Conservation (phyloP, 2,329 filamentous ascomycete species). For the Botrytis byssoidea region DNA sequence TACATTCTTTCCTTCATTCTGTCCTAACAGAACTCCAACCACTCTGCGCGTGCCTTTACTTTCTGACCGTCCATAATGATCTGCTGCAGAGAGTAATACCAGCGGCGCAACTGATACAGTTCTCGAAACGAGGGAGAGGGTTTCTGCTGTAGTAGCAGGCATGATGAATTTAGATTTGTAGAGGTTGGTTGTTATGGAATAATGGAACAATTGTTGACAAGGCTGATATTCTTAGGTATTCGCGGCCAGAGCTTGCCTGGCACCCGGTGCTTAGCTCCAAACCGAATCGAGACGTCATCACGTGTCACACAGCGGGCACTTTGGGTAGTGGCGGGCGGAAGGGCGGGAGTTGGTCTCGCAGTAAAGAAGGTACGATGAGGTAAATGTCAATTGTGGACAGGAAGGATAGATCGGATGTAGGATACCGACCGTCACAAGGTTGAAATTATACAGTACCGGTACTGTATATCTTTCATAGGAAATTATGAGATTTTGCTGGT, state of each 20-base stretch:
- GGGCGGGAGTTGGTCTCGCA: not conserved
- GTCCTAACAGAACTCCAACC: conserved; percentile 89
- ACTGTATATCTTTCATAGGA: not conserved
- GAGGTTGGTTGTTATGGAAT: conserved; percentile 19
- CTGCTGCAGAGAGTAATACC: conserved; percentile 94
- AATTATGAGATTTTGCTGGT: not conserved
- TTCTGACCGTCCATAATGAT: conserved; percentile 88
- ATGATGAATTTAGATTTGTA: conserved; percentile 52
- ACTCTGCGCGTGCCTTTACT: conserved; percentile 85
- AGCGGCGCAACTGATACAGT: conserved; percentile 97
- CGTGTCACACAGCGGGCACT: not conserved
- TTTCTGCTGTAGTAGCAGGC: conserved; percentile 96
- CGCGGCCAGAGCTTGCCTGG: conserved; percentile 22
- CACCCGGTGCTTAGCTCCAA: conserved; percentile 19
- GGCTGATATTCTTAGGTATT: conserved; percentile 22
- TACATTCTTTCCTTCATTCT: conserved; percentile 95
- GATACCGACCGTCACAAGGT: not conserved
- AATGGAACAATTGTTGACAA: conserved; percentile 22
- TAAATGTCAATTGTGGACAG: not conserved
- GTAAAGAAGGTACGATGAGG: not conserved
- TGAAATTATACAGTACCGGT: not conserved
- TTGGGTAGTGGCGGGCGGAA: not conserved
- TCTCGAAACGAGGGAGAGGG: conserved; percentile 87
- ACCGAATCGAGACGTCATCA: conserved; percentile 13
- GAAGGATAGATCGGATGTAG: conserved; percentile 11